A percentile compares a stretch with the other conserved stretches of the same genome.
These are phyloP conservation scores for Rhododendron vialii DNA, from an alignment of 148 eudicot genomes.

Conservation along the genomic window DNA sequence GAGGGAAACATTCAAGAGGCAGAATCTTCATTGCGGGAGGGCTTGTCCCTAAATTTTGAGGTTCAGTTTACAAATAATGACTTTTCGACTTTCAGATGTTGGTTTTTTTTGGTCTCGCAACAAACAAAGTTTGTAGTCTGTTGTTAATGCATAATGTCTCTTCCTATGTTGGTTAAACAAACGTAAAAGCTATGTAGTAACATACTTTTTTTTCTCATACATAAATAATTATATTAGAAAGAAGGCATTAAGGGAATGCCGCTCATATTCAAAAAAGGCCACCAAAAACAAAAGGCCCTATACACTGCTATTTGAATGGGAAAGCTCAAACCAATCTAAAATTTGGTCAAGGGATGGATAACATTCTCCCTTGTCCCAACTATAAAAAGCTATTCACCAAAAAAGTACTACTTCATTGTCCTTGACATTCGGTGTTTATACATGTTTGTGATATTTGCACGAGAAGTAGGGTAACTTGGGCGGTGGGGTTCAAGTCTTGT, in stretches of 20 bases:
- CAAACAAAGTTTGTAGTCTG: not conserved
- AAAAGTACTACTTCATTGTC: not conserved
- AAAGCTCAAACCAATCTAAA: too few species aligned
- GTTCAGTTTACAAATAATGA: constrained; percentile 27
- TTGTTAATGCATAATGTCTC: not conserved
- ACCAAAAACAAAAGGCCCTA: too few species aligned
- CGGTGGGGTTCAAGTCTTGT: not conserved
- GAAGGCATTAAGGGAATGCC: too few species aligned
- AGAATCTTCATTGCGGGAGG: constrained; percentile 86
- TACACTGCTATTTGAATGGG: too few species aligned
- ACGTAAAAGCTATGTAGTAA: not conserved
- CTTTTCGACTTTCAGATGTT: not conserved
- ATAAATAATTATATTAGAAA: too few species aligned
- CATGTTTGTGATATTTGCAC: not conserved
- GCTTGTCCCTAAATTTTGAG: constrained; percentile 92
- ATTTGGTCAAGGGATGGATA: too few species aligned
- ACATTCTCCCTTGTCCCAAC: too few species aligned
- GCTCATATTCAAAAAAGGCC: too few species aligned
- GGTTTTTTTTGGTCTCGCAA: not conserved
- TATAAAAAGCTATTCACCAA: too few species aligned
- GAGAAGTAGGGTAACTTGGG: not conserved
- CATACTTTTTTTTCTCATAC: too few species aligned
- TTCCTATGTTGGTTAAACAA: not conserved
- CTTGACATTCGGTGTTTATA: not conserved
- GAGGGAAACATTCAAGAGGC: constrained; percentile 88